phyloP scores from a whole-genome alignment of 345 rosid species.

The Abelmoschus esculentus region DNA sequence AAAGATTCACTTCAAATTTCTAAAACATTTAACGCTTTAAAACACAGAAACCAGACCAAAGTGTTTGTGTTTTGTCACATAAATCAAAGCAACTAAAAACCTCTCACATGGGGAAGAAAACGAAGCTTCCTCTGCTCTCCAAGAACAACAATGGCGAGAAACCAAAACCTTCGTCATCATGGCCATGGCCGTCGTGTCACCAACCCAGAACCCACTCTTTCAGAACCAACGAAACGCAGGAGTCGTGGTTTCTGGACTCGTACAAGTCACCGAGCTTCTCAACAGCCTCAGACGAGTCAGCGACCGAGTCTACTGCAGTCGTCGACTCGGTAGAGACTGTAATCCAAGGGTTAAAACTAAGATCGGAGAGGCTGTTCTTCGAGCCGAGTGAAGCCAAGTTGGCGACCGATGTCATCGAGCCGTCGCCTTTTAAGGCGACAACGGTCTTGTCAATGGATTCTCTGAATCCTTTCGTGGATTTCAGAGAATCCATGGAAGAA shows the following conservation, averaged over 20 bases:
- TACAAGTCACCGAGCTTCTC: slow-evolving; percentile 39
- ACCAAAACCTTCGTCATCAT: slow-evolving; percentile 27
- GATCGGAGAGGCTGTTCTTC: slow-evolving; percentile 56
- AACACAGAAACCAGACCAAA: not conserved
- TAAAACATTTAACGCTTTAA: too few relatives aligned
- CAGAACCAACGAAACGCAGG: slow-evolving; percentile 19
- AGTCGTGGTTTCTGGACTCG: slow-evolving; percentile 23
- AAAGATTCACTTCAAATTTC: too few relatives aligned
- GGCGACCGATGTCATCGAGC: not conserved
- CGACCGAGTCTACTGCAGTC: not conserved
- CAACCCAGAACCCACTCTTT: slow-evolving; percentile 77
- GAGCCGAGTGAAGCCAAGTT: slow-evolving; percentile 34
- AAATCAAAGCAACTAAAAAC: not conserved
- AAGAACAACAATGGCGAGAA: not conserved
- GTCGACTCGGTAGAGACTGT: slow-evolving; percentile 35
- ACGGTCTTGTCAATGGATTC: slow-evolving; percentile 61
- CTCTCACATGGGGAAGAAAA: slow-evolving; percentile 28
- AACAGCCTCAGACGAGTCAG: slow-evolving; percentile 29
- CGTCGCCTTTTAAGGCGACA: slow-evolving; percentile 34
- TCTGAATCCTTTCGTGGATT: slow-evolving; percentile 59
- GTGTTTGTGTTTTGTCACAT: not conserved
- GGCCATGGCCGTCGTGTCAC: slow-evolving; percentile 86
- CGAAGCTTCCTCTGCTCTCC: slow-evolving; percentile 61
- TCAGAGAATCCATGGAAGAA: slow-evolving; percentile 85
- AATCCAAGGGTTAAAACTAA: slow-evolving; percentile 42